Conservation (phyloP, 495 filamentous ascomycete species). For the Aspergillus campestris region DNA sequence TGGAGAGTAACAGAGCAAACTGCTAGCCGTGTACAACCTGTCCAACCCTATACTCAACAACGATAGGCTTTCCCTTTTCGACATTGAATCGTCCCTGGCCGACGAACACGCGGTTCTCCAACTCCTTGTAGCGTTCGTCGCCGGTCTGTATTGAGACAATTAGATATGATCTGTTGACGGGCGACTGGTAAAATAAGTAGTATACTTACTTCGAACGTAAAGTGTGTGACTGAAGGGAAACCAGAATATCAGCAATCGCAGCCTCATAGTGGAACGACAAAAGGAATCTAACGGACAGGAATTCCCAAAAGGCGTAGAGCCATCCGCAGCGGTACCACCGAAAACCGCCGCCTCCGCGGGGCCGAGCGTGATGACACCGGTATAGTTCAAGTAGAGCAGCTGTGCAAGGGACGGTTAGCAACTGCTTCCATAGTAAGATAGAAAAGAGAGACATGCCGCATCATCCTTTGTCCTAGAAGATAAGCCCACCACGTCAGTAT, state of each 20-base stretch:
- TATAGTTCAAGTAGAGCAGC: constrained; percentile 43
- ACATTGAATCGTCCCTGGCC: constrained; percentile 46
- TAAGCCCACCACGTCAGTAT: neutral
- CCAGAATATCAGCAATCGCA: neutral
- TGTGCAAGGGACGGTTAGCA: constrained; percentile 1
- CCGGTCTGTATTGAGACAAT: constrained; percentile 27
- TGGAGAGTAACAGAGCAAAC: neutral
- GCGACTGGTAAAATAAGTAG: neutral
- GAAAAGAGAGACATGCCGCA: constrained; percentile 12
- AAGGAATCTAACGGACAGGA: constrained; percentile 36
- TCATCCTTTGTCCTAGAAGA: constrained; percentile 18
- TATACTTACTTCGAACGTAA: constrained; percentile 43
- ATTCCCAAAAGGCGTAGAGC: constrained; percentile 47
- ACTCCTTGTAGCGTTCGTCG: constrained; percentile 36
- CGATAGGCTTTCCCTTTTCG: constrained; percentile 41
- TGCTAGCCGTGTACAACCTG: constrained; percentile 31
- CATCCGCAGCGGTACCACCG: constrained; percentile 33
- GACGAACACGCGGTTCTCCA: constrained; percentile 47
- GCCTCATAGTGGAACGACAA: too few species aligned
- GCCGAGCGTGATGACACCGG: constrained; percentile 34
- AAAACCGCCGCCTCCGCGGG: constrained; percentile 35
- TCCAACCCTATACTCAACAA: constrained; percentile 54
- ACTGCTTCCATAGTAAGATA: neutral
- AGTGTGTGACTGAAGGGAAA: constrained; percentile 39
- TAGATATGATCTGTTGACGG: neutral